Evolutionary conservation across 805 yeast genomes (phyloP).

Genomic region (Teunomyces stri): DNA sequence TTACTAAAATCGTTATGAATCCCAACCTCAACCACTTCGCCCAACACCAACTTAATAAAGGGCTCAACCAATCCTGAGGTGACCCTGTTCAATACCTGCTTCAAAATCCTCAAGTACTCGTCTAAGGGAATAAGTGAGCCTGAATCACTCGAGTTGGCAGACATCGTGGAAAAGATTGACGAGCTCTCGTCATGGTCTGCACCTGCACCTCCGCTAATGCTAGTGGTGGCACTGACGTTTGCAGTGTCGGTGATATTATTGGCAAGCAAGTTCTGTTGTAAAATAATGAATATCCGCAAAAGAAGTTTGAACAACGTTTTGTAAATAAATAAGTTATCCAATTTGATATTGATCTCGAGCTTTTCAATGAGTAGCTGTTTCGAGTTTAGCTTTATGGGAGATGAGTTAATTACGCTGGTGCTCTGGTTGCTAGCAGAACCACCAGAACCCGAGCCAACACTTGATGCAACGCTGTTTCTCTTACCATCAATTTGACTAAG

Average conservation of each 20-base stretch:
- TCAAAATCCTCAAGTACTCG: conserved; percentile 29
- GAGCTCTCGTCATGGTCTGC: conserved; percentile 23
- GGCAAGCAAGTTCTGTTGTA: conserved; percentile 22
- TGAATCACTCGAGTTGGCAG: conserved; percentile 22
- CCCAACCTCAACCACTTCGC: conserved; percentile 30
- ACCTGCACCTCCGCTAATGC: not conserved
- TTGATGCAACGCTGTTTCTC: not conserved
- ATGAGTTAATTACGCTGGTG: conserved; percentile 16
- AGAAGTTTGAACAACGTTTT: conserved; percentile 33
- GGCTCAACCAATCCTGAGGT: conserved; percentile 41
- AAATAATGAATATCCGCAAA: conserved; percentile 22
- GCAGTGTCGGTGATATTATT: conserved; percentile 6
- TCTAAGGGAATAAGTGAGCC: conserved; percentile 24
- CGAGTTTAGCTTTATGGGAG: conserved; percentile 41
- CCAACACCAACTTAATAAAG: conserved; percentile 26
- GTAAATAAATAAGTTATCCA: conserved; percentile 39
- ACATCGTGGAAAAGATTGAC: conserved; percentile 35
- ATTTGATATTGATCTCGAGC: conserved; percentile 40
- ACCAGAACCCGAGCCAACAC: not conserved
- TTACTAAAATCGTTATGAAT: conserved; percentile 29
- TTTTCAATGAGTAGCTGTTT: conserved; percentile 43
- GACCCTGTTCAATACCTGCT: conserved; percentile 26
- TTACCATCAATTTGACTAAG: conserved; percentile 11
- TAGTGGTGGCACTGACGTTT: not conserved
- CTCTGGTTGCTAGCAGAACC: not conserved